Percentiles rank a stretch among this genome's conserved stretches.
Conservation (phyloP, 257 asterid genomes). For the Capsicum chinense region DNA sequence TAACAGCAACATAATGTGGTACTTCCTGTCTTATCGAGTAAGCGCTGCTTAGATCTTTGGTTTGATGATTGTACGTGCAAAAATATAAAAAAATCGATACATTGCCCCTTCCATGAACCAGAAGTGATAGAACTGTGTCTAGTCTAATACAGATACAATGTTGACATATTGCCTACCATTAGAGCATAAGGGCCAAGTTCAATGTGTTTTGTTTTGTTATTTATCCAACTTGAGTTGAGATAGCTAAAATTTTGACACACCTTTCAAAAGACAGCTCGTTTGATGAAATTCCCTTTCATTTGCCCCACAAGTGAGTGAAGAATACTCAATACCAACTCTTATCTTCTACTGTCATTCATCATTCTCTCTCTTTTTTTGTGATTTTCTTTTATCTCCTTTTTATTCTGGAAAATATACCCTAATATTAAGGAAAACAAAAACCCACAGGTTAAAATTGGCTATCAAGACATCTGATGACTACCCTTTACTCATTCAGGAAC, state of each 20-base stretch:
- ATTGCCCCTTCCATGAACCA: not conserved
- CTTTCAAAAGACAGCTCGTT: not conserved
- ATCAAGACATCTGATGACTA: not conserved
- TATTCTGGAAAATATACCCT: not conserved
- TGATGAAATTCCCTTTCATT: constrained; percentile 10
- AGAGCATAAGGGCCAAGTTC: not conserved
- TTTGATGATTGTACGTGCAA: not conserved
- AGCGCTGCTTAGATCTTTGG: not conserved
- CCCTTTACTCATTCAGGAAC: not conserved
- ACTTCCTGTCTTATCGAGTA: not conserved
- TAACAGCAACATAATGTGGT: not conserved
- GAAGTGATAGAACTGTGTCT: not conserved
- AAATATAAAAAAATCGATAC: not conserved
- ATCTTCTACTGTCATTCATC: not conserved
- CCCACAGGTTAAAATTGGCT: constrained; percentile 3
- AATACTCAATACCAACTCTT: not conserved
- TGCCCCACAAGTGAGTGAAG: not conserved
- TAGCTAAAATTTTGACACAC: not conserved
- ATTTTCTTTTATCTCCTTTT: too few species aligned
- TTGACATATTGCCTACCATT: constrained; percentile 13
- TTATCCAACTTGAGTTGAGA: not conserved
- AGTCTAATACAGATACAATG: not conserved
- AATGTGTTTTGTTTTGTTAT: not conserved
- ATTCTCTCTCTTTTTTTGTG: not conserved
- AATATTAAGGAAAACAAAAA: not conserved